phyloP scores from a whole-genome alignment of 2,329 filamentous ascomycete genomes.

The Sporothrix sp. region DNA sequence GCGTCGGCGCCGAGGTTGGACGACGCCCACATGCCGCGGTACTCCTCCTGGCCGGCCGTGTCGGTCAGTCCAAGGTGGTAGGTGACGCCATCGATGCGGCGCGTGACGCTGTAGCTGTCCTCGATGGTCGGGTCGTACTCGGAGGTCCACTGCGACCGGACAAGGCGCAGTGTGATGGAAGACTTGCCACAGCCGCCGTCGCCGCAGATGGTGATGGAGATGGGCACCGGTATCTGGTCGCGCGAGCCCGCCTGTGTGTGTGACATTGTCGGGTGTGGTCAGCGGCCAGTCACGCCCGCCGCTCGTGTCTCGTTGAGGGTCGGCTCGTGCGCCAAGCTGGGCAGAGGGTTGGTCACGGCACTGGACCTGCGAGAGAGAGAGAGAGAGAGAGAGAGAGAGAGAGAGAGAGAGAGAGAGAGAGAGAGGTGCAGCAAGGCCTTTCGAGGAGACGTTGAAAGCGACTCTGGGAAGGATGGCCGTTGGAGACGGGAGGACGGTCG shows the following conservation, averaged over 20 bases:
- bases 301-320: no score
- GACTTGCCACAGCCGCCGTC: slow-evolving; percentile 81
- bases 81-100: slow-evolving; percentile 66
- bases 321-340: no score
- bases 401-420: not conserved
- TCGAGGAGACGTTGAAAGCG: no score
- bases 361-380: no score
- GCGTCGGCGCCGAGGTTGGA: slow-evolving; percentile 72
- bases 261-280: slow-evolving; percentile 6
- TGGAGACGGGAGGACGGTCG: not conserved
- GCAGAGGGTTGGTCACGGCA: no score
- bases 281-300: no score
- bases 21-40: slow-evolving; percentile 75
- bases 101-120: slow-evolving; percentile 77
- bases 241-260: slow-evolving; percentile 14
- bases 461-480: not conserved
- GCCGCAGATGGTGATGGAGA: slow-evolving; percentile 74
- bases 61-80: slow-evolving; percentile 75
- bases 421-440: not conserved
- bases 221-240: slow-evolving; percentile 40
- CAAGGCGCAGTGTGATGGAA: slow-evolving; percentile 72
- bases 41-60: slow-evolving; percentile 84
- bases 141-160: slow-evolving; percentile 73
- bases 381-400: no score
- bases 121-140: slow-evolving; percentile 76